Conservation (phyloP, 108 stramenopile species). For the Cyclostephanos invisitatus region DNA sequence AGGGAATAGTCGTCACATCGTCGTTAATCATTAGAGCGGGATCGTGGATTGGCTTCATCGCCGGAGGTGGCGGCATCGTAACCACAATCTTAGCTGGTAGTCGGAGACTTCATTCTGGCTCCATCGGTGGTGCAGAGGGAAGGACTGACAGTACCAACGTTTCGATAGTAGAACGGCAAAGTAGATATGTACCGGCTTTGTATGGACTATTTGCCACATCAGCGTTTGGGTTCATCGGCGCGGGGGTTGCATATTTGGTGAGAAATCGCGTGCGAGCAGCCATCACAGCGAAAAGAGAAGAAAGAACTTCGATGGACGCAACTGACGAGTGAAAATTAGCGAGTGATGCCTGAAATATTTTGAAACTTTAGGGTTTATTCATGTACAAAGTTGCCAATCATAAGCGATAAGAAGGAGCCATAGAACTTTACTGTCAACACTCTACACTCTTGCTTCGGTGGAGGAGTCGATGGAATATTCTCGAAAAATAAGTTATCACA, state of each 20-base stretch:
- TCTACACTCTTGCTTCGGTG: not conserved
- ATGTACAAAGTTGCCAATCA: not conserved
- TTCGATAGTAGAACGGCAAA: slow-evolving; percentile 7
- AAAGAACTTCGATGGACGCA: slow-evolving; percentile 1
- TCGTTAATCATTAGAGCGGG: slow-evolving; percentile 44
- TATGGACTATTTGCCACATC: slow-evolving; percentile 44
- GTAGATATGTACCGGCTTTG: slow-evolving; percentile 7
- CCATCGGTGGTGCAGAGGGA: slow-evolving; percentile 2
- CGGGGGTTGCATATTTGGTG: slow-evolving; percentile 41
- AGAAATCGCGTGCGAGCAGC: slow-evolving; percentile 41
- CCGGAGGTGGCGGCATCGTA: slow-evolving; percentile 41
- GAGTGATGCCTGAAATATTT: not conserved
- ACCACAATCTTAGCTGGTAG: slow-evolving; percentile 17
- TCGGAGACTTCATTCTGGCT: slow-evolving; percentile 4
- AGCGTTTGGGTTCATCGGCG: slow-evolving; percentile 44
- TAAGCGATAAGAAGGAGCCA: not conserved
- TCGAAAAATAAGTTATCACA: not conserved
- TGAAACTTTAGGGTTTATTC: not conserved
- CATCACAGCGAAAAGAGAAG: slow-evolving; percentile 30
- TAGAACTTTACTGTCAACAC: not conserved
- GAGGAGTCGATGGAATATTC: not conserved
- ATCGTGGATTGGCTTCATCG: slow-evolving; percentile 31
- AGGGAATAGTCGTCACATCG: slow-evolving; percentile 22
- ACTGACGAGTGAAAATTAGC: not conserved
- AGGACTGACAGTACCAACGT: slow-evolving; percentile 4